These are phyloP conservation scores for Populus trichocarpa DNA, from an alignment of 441 rosid species.

Conservation along the genomic window DNA sequence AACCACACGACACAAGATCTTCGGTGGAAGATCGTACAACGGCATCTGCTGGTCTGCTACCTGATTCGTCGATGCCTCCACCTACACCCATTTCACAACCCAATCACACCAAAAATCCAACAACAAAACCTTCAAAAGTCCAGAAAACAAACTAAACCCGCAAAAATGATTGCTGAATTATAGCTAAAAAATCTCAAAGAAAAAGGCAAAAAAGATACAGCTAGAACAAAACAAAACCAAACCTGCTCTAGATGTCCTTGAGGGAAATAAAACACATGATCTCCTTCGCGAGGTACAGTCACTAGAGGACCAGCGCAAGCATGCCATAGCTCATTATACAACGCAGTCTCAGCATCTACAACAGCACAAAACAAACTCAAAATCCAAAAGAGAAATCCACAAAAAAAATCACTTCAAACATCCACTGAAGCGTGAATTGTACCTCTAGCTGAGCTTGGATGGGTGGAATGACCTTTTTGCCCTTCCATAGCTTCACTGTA, in stretches of 20 bases:
- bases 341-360: constrained; percentile 72
- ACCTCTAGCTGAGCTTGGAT: constrained; percentile 39
- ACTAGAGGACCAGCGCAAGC: constrained; percentile 99
- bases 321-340: constrained; percentile 93
- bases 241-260: constrained; percentile 99
- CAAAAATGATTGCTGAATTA: not conserved
- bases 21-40: constrained; percentile 68
- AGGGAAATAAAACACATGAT: constrained; percentile 89
- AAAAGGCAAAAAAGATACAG: not conserved
- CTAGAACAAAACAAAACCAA: not conserved
- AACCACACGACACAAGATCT: constrained; percentile 84
- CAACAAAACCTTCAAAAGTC: not conserved
- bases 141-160: not conserved
- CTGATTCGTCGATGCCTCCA: constrained; percentile 95
- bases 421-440: constrained; percentile 1
- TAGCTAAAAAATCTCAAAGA: not conserved
- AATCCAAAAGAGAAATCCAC: not conserved
- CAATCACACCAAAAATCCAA: not conserved
- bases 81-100: constrained; percentile 38
- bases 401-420: not conserved
- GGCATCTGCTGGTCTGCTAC: constrained; percentile 92
- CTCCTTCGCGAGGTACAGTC: constrained; percentile 79
- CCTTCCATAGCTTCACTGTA: constrained; percentile 51
- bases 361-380: not conserved
- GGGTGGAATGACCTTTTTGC: constrained; percentile 37